Evolutionary conservation across 169 alveolate genomes (phyloP).

Genomic region (Miamiensis avidus): DNA sequence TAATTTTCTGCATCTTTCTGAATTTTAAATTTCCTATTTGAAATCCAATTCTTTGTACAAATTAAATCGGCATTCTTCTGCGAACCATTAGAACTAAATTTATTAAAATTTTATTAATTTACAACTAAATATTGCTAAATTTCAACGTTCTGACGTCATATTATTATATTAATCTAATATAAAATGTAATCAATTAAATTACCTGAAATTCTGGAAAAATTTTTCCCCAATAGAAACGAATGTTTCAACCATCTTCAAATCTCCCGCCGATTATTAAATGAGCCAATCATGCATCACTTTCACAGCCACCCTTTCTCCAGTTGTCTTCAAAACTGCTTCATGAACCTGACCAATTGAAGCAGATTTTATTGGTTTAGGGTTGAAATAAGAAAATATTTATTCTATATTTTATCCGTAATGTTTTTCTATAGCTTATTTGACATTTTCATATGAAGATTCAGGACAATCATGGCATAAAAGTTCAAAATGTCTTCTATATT

Average conservation of each 20-base stretch:
- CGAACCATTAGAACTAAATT: conserved; percentile 65
- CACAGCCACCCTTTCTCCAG: conserved; percentile 69
- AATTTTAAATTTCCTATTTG: conserved; percentile 5
- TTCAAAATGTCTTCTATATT: conserved; percentile 55
- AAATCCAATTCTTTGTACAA: conserved; percentile 12
- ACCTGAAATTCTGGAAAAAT: conserved; percentile 56
- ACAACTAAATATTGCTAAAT: background rate
- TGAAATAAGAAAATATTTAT: conserved; percentile 46
- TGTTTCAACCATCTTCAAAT: conserved; percentile 39
- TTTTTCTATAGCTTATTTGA: conserved; percentile 37
- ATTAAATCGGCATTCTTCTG: conserved; percentile 41
- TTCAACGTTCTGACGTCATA: background rate
- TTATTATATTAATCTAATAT: too few species aligned
- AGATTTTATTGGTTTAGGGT: conserved; percentile 54
- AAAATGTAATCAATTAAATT: too few species aligned
- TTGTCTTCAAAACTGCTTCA: conserved; percentile 50
- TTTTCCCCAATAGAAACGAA: conserved; percentile 51
- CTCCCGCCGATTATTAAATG: conserved; percentile 59
- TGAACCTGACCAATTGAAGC: conserved; percentile 75
- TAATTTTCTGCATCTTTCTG: conserved; percentile 6
- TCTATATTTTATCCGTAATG: conserved; percentile 42
- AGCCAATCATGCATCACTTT: conserved; percentile 68
- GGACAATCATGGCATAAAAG: conserved; percentile 57
- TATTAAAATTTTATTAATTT: too few species aligned
- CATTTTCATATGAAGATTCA: conserved; percentile 41